Base-by-base conservation (phyloP, 257 asterid species). In the Scutellaria galericulata region DNA sequence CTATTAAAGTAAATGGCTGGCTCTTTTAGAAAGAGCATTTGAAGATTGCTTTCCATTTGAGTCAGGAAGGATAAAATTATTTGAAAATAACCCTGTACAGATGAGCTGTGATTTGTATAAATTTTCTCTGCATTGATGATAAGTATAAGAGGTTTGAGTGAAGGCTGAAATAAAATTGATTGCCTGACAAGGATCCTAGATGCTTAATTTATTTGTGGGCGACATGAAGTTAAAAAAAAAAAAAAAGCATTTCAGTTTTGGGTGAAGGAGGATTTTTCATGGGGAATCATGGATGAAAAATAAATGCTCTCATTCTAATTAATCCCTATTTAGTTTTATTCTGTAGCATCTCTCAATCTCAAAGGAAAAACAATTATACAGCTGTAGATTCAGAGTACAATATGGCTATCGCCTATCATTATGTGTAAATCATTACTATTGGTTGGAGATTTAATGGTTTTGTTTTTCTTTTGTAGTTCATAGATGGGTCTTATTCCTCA, bases 11-110 rank as follows among this genome's bases (percentile, higher is more conserved):
- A 20, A 22, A 9, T 5, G 70, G 56, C 22, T 5, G 56, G 48
- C 3, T 61, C 4, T 50, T 22, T 22, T 5, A 12, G 7, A 67
- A 66, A 14, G 27, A 51, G 67, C 35, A 3, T 44, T 50, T 51
- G 48, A 67, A 35, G 72, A 27, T 35, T 7, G 52, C 50, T 50
- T 48, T 50, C 61, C 61, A 27, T 12, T 50, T 48, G 35, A 50
- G 37, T 31, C 37, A 31, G 37, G 37, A 48, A 67, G 31, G 27
- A 50, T 67, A 15, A 64, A 66, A 9, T 27, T 45, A 46, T 20
- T 64, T 46, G 6, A 64, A 46, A 27, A 22, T 60, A 52, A 7
- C 22, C 11, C 12, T 37, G 35, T 37, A 15, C 20, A 68, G 7
- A 9, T 15, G 14, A 15, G 2, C 31, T 14, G 13, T 24, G 31